These are phyloP conservation scores for Aschersonia sp. DNA, from an alignment of 2,329 filamentous ascomycete species.

Conservation along the genomic window DNA sequence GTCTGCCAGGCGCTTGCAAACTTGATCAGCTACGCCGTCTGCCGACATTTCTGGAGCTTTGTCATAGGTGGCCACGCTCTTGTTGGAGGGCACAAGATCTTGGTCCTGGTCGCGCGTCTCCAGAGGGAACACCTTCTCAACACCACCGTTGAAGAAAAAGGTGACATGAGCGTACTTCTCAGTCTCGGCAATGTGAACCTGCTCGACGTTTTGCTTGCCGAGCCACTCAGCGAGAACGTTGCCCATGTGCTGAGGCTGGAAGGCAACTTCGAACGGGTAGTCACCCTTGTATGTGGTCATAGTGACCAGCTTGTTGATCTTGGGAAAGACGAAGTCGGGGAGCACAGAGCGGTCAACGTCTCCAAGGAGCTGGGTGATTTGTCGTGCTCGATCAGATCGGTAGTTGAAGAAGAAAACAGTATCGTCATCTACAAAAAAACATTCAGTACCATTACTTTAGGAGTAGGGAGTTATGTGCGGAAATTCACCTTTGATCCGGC, in stretches of 20 bases:
- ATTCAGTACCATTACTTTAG: slow-evolving; percentile 3
- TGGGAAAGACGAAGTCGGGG: slow-evolving; percentile 86
- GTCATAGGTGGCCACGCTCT: slow-evolving; percentile 84
- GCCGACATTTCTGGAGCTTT: slow-evolving; percentile 92
- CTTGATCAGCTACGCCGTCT: slow-evolving; percentile 75
- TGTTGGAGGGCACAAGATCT: slow-evolving; percentile 75
- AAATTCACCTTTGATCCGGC: slow-evolving; percentile 60
- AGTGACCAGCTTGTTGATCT: slow-evolving; percentile 71
- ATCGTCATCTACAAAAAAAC: slow-evolving; percentile 52
- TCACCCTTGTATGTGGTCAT: slow-evolving; percentile 98
- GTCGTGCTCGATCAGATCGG: slow-evolving; percentile 90
- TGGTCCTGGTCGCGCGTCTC: slow-evolving; percentile 77
- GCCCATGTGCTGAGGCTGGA: slow-evolving; percentile 88
- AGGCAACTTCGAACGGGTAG: slow-evolving; percentile 84
- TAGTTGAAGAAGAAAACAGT: slow-evolving; percentile 99
- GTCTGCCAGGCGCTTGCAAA: slow-evolving; percentile 72
- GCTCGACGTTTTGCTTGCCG: slow-evolving; percentile 73
- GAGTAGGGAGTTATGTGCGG: too few relatives aligned
- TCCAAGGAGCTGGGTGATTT: slow-evolving; percentile 88
- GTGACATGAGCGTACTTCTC: slow-evolving; percentile 99
- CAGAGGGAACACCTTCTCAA: slow-evolving; percentile 88
- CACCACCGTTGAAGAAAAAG: slow-evolving; percentile 99
- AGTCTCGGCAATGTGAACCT: slow-evolving; percentile 95
- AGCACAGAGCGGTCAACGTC: slow-evolving; percentile 81
- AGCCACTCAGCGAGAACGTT: slow-evolving; percentile 98